phyloP scores from a whole-genome alignment of 1,284 basidiomycete species.

The Sanghuangporus weigelae region DNA sequence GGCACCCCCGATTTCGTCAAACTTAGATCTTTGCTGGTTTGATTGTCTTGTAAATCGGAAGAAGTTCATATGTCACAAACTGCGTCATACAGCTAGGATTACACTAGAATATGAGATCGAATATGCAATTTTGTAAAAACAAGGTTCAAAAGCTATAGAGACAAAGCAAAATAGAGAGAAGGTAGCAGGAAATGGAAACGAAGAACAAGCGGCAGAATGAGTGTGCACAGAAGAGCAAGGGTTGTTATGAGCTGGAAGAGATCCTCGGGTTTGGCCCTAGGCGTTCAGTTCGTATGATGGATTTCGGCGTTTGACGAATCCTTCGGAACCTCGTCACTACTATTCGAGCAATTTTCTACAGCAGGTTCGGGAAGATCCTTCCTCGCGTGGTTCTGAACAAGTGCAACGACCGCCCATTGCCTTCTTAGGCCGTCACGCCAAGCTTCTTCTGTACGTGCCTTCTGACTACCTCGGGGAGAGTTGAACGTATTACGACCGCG shows the following conservation, averaged over 20 bases:
- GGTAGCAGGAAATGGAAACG: no score
- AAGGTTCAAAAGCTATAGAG: no score
- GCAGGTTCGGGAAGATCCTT: conserved; percentile 1
- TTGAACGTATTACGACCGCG: not conserved
- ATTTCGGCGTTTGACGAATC: not conserved
- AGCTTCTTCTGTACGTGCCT: conserved; percentile 7
- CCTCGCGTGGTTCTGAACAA: conserved; percentile 6
- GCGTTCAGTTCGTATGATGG: not conserved
- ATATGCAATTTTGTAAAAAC: no score
- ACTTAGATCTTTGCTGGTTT: conserved; percentile 11
- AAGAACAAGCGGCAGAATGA: no score
- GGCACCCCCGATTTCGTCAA: conserved; percentile 17
- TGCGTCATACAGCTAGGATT: not conserved
- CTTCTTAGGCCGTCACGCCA: conserved; percentile 5
- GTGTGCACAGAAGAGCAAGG: no score
- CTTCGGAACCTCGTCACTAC: not conserved
- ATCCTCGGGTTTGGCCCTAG: no score
- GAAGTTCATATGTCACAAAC: not conserved
- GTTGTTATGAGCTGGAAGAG: no score
- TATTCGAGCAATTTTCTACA: not conserved
- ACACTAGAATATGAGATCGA: not conserved
- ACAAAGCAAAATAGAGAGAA: no score
- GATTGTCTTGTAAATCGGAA: not conserved
- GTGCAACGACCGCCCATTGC: conserved; percentile 8
- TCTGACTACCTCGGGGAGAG: not conserved